Evolutionary conservation across 2,329 filamentous ascomycete genomes (phyloP).

Genomic region (Lecanicillium sp.): DNA sequence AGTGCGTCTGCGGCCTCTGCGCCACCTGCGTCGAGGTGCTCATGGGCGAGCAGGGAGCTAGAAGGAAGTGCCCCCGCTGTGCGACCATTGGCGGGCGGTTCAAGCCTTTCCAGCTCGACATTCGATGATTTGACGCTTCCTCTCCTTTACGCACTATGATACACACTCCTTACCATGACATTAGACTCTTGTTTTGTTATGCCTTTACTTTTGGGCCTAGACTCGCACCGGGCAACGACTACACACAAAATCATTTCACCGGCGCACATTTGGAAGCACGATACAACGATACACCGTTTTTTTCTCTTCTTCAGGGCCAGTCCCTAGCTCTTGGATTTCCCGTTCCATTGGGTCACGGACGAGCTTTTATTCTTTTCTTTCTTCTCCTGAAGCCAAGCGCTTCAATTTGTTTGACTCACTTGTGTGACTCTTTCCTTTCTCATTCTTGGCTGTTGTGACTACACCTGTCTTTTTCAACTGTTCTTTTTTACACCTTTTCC

Average conservation of each 20-base stretch:
- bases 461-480: slow-evolving; percentile 14
- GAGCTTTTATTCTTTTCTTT: slow-evolving; percentile 7
- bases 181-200: slow-evolving; percentile 10
- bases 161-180: slow-evolving; percentile 6
- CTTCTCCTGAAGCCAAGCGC: neutral
- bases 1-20: slow-evolving; percentile 92
- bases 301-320: slow-evolving; percentile 18
- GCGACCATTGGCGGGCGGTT: slow-evolving; percentile 73
- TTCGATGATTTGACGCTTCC: slow-evolving; percentile 48
- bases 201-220: slow-evolving; percentile 11
- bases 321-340: slow-evolving; percentile 6
- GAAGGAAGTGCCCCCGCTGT: slow-evolving; percentile 73
- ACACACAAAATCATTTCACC: slow-evolving; percentile 15
- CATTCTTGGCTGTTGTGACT: slow-evolving; percentile 3
- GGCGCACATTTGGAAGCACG: slow-evolving; percentile 22
- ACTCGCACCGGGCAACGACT: slow-evolving; percentile 8
- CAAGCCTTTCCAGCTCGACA: slow-evolving; percentile 80
- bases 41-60: slow-evolving; percentile 67
- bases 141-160: slow-evolving; percentile 15
- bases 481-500: slow-evolving; percentile 10
- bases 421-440: neutral
- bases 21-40: slow-evolving; percentile 79
- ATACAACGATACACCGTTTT: slow-evolving; percentile 16
- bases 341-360: neutral
- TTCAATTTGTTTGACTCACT: neutral